Evolutionary conservation across 176 grass and related monocot species (phyloP).

Genomic region (Miscanthus lutarioriparius): DNA sequence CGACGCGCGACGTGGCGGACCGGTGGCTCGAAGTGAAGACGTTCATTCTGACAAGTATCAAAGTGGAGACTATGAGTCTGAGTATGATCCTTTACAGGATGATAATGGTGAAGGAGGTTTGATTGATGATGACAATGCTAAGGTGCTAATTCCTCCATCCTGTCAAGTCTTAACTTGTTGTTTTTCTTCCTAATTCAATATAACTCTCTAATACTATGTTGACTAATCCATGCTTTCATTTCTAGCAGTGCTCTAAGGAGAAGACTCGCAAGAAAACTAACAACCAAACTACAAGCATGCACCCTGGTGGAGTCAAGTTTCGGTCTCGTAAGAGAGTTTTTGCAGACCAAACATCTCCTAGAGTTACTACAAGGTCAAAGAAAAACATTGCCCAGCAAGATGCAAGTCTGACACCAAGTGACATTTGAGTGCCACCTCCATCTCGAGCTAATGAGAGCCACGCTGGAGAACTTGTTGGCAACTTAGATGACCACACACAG

Average conservation of each 20-base stretch:
- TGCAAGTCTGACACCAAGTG: neutral
- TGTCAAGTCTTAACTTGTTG: neutral
- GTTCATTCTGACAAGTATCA: neutral
- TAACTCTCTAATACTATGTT: neutral
- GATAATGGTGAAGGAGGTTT: neutral
- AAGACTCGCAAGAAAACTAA: neutral
- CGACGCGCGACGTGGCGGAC: too few species aligned
- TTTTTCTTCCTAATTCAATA: neutral
- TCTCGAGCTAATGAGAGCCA: neutral
- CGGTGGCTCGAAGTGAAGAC: too few species aligned
- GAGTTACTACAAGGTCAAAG: too few species aligned
- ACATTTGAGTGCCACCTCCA: neutral
- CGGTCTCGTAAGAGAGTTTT: neutral
- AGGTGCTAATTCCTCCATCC: neutral
- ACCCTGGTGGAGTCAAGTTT: neutral
- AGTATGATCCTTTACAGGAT: conserved; percentile 1
- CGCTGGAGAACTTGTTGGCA: neutral
- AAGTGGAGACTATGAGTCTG: neutral
- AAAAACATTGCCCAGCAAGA: neutral
- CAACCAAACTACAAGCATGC: neutral
- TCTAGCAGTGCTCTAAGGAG: neutral
- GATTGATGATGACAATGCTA: neutral
- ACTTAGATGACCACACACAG: neutral
- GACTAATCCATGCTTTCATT: neutral
- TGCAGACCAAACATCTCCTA: too few species aligned